Conservation (phyloP, 495 filamentous ascomycete species). For the Hypomontagnella monticulosa region DNA sequence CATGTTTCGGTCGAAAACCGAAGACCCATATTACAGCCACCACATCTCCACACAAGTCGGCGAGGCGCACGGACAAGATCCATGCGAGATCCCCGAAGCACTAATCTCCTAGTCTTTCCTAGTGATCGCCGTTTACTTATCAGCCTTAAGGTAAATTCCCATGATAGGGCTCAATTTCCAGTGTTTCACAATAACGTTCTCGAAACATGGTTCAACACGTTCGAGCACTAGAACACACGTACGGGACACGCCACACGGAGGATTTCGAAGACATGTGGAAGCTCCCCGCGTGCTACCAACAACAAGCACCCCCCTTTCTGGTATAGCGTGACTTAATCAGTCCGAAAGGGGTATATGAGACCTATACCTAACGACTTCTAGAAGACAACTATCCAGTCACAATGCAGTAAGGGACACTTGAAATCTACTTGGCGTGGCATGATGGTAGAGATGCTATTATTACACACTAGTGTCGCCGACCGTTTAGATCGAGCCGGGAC, state of each 20-base stretch:
- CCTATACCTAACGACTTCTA: slow-evolving; percentile 13
- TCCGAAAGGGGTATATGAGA: slow-evolving; percentile 17
- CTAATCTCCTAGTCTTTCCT: slow-evolving; percentile 9
- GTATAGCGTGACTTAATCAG: slow-evolving; percentile 20
- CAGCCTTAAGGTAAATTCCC: slow-evolving; percentile 30
- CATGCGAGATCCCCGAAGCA: slow-evolving; percentile 39
- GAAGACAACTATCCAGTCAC: slow-evolving; percentile 14
- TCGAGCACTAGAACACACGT: slow-evolving; percentile 5
- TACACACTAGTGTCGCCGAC: slow-evolving; percentile 37
- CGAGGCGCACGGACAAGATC: slow-evolving; percentile 36
- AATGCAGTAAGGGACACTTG: neutral
- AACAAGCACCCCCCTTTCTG: slow-evolving; percentile 1
- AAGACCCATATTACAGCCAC: slow-evolving; percentile 28
- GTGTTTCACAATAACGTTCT: slow-evolving; percentile 39
- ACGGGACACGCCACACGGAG: slow-evolving; percentile 12
- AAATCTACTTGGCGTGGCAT: slow-evolving; percentile 24
- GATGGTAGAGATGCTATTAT: slow-evolving; percentile 11
- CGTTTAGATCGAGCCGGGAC: slow-evolving; percentile 26
- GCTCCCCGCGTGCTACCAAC: slow-evolving; percentile 30
- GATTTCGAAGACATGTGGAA: slow-evolving; percentile 35
- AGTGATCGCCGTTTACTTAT: slow-evolving; percentile 35
- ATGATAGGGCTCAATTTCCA: neutral
- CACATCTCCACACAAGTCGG: slow-evolving; percentile 33
- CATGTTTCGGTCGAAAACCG: slow-evolving; percentile 18
- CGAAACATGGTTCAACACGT: slow-evolving; percentile 29